Conservation (phyloP, 371 early-diverging fungal genomes). For the Chytridium lagenaria region DNA sequence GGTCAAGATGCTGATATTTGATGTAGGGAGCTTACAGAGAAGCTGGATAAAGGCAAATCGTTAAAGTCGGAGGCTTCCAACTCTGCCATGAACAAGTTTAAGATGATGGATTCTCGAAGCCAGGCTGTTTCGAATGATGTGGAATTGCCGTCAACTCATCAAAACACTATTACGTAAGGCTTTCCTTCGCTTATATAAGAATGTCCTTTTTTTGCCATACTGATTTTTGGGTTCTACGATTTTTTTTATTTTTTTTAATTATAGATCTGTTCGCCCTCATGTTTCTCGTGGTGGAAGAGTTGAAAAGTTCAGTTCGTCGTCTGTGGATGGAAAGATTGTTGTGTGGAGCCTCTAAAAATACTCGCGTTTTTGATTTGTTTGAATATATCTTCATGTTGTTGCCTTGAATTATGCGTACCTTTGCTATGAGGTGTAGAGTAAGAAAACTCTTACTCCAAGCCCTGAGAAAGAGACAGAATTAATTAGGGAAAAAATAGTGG, state of each 20-base stretch:
- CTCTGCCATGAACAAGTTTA: slow-evolving; percentile 86
- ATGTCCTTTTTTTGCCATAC: too few species aligned
- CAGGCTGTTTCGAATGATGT: slow-evolving; percentile 67
- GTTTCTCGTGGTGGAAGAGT: slow-evolving; percentile 65
- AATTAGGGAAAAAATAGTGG: too few species aligned
- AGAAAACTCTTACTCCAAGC: too few species aligned
- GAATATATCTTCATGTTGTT: slow-evolving; percentile 5
- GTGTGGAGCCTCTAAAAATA: slow-evolving; percentile 72
- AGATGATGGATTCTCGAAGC: slow-evolving; percentile 90
- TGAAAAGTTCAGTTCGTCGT: slow-evolving; percentile 78
- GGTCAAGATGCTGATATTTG: background rate
- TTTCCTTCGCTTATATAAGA: slow-evolving; percentile 25
- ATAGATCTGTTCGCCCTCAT: slow-evolving; percentile 67
- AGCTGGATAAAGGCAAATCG: slow-evolving; percentile 71
- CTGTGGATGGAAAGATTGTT: slow-evolving; percentile 91
- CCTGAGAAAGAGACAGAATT: too few species aligned
- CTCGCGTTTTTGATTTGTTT: background rate
- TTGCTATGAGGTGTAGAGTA: too few species aligned
- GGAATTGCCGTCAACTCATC: slow-evolving; percentile 81
- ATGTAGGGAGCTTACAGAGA: slow-evolving; percentile 69
- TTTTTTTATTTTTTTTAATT: slow-evolving; percentile 19
- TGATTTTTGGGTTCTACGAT: too few species aligned
- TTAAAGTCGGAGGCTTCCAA: slow-evolving; percentile 63
- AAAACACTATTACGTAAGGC: slow-evolving; percentile 91
- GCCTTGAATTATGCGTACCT: too few species aligned